Evolutionary conservation across 768 basidiomycete genomes (phyloP).

Genomic region (Rickenella mellea): DNA sequence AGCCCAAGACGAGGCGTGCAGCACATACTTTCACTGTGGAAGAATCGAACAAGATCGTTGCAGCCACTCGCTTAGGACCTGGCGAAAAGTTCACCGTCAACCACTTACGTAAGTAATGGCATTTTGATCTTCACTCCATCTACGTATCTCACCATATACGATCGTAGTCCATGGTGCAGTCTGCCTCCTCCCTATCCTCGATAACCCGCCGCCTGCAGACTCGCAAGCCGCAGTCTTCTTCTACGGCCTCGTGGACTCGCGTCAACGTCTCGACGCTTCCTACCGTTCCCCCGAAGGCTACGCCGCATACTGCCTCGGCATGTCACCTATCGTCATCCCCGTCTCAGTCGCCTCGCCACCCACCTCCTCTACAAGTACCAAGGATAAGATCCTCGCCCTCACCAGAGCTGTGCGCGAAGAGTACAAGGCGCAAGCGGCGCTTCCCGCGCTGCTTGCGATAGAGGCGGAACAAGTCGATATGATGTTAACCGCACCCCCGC

Average conservation of each 20-base stretch:
- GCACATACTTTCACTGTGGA: constrained; percentile 8
- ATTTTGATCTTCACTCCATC: neutral
- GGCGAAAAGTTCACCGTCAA: constrained; percentile 4
- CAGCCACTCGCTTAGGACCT: neutral
- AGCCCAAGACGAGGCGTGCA: constrained; percentile 2
- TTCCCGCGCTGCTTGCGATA: constrained; percentile 11
- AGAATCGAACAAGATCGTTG: constrained; percentile 9
- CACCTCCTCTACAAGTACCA: constrained; percentile 2
- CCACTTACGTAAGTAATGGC: constrained; percentile 4
- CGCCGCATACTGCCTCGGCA: constrained; percentile 15
- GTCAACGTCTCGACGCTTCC: constrained; percentile 9
- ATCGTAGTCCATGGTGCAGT: constrained; percentile 15
- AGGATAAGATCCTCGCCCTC: constrained; percentile 4
- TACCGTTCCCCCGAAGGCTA: constrained; percentile 10
- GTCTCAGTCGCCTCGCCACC: constrained; percentile 13
- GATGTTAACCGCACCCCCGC: constrained; percentile 1
- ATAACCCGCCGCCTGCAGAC: constrained; percentile 12
- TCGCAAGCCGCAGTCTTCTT: constrained; percentile 4
- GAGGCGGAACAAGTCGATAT: constrained; percentile 11
- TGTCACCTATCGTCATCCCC: constrained; percentile 9
- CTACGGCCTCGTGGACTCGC: constrained; percentile 13
- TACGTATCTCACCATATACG: neutral
- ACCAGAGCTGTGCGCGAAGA: constrained; percentile 5
- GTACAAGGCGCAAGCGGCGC: constrained; percentile 9
- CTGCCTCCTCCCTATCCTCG: constrained; percentile 8